A percentile compares a stretch with the other conserved stretches of the same genome.
These are phyloP conservation scores for Sporothrix curviconia DNA, from an alignment of 2,329 filamentous ascomycete genomes.

Conservation along the genomic window DNA sequence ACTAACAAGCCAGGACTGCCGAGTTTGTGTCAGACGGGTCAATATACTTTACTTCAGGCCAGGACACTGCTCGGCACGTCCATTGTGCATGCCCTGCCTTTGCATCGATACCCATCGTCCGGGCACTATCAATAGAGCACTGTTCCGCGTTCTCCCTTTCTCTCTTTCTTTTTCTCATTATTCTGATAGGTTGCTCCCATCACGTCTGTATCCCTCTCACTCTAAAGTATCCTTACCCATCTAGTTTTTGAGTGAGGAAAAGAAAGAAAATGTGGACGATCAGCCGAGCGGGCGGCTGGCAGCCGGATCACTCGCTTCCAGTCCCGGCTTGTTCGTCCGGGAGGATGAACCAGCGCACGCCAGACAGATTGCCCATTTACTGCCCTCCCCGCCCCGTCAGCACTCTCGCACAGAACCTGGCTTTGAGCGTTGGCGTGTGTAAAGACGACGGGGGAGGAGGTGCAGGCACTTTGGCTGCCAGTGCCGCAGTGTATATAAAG, in stretches of 20 bases:
- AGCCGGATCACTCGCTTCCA: not conserved
- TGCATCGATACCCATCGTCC: not conserved
- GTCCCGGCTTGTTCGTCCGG: not conserved
- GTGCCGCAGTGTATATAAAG: too few species aligned
- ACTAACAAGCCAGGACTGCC: not conserved
- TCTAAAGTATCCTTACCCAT: not conserved
- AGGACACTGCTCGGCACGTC: not conserved
- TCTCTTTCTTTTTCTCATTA: too few species aligned
- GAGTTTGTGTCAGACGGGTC: not conserved
- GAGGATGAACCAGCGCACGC: not conserved
- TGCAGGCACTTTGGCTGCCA: too few species aligned
- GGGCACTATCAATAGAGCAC: not conserved
- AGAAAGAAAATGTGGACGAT: too few species aligned
- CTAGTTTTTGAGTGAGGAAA: too few species aligned
- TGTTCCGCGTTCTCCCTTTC: too few species aligned
- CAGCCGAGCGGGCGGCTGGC: too few species aligned
- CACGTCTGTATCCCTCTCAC: not conserved
- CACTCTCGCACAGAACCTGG: too few species aligned
- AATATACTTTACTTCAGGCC: too few species aligned
- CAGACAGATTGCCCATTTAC: not conserved
- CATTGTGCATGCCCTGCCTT: not conserved
- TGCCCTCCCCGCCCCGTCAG: too few species aligned
- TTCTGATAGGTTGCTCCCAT: not conserved
- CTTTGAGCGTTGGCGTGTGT: too few species aligned
- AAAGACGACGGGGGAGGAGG: too few species aligned